Evolutionary conservation across 2,329 filamentous ascomycete genomes (phyloP).

Genomic region (Diaporthe helianthi): DNA sequence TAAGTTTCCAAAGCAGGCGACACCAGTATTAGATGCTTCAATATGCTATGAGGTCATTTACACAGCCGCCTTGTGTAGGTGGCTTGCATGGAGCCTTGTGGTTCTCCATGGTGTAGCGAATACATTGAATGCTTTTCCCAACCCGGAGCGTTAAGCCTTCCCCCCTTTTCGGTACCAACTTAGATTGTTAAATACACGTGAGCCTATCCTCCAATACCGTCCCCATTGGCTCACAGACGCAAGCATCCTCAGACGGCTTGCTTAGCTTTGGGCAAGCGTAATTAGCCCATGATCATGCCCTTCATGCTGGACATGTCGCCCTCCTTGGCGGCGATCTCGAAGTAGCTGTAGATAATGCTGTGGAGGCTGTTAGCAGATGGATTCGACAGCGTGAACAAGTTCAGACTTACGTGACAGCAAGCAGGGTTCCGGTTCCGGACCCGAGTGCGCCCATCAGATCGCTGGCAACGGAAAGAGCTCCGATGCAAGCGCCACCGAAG

Average conservation of each 20-base stretch:
- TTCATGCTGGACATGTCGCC: constrained; percentile 88
- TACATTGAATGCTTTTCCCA: constrained; percentile 33
- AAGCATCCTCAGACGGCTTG: background rate
- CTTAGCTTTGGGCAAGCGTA: background rate
- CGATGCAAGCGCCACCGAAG: constrained; percentile 98
- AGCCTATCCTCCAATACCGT: constrained; percentile 10
- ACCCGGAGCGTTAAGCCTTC: constrained; percentile 27
- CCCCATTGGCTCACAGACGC: constrained; percentile 13
- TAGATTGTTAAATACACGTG: constrained; percentile 32
- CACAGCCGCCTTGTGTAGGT: constrained; percentile 23
- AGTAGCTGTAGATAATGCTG: constrained; percentile 99
- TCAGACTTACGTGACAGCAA: constrained; percentile 91
- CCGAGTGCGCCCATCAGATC: constrained; percentile 96
- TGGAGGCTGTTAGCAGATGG: constrained; percentile 45
- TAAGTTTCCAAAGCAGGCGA: constrained; percentile 9
- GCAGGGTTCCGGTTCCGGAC: constrained; percentile 95
- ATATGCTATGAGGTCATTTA: constrained; percentile 30
- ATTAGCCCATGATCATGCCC: constrained; percentile 74
- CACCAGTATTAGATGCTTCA: constrained; percentile 29
- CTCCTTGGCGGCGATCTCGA: constrained; percentile 98
- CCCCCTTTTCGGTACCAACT: constrained; percentile 22
- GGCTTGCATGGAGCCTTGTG: constrained; percentile 13
- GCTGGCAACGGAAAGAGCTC: constrained; percentile 92
- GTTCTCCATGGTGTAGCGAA: constrained; percentile 21
- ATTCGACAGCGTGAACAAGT: constrained; percentile 19